Conservation (phyloP, 805 yeast species). For the Suhomyces tanzawaensis region DNA sequence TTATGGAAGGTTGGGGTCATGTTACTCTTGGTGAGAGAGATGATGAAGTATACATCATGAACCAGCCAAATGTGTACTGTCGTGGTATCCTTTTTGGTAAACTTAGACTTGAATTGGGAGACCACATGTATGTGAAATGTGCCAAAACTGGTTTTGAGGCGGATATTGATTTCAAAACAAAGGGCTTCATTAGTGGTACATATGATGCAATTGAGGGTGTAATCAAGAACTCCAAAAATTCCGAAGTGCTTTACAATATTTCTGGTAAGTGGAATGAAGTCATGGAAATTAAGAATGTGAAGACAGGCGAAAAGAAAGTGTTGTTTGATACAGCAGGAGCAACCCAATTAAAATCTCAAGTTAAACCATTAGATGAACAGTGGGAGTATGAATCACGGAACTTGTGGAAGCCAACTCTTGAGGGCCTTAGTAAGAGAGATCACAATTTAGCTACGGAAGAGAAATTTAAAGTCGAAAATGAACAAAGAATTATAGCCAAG, state of each 20-base stretch:
- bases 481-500: slow-evolving; percentile 75
- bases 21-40: slow-evolving; percentile 62
- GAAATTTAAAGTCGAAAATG: slow-evolving; percentile 80
- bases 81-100: slow-evolving; percentile 91
- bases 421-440: slow-evolving; percentile 75
- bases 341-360: slow-evolving; percentile 57
- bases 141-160: slow-evolving; percentile 57
- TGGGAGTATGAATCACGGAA: slow-evolving; percentile 76
- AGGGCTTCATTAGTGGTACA: slow-evolving; percentile 90
- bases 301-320: slow-evolving; percentile 48
- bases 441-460: slow-evolving; percentile 86
- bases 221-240: slow-evolving; percentile 47
- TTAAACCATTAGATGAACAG: slow-evolving; percentile 78
- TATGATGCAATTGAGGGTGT: slow-evolving; percentile 85
- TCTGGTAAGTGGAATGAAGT: slow-evolving; percentile 93
- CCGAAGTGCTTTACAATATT: slow-evolving; percentile 60
- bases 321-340: slow-evolving; percentile 49
- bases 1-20: slow-evolving; percentile 89
- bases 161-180: slow-evolving; percentile 89
- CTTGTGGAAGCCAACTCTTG: slow-evolving; percentile 79
- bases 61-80: slow-evolving; percentile 96
- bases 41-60: slow-evolving; percentile 73
- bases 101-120: slow-evolving; percentile 88
- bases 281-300: slow-evolving; percentile 56
- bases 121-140: slow-evolving; percentile 77